Evolutionary conservation across 139 green algal genomes (phyloP), one percentile per base, ranked within the genome.

Genomic region (Haematococcus sp.): DNA sequence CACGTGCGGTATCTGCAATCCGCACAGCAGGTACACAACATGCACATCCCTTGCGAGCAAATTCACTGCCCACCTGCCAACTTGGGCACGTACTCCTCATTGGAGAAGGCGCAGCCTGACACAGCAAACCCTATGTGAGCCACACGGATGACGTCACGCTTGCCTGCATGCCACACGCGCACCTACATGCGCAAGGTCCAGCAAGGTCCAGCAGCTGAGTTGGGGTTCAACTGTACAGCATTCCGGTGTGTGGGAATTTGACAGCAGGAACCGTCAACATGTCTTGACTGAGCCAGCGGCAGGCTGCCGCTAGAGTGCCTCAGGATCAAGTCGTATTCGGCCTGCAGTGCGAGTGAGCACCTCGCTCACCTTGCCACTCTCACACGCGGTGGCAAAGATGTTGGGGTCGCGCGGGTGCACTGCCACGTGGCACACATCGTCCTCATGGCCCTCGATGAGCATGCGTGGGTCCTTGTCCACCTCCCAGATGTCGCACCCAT

Each of bases 401-500:
- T 72, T 16, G 32, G 85, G 54, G 28, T 77, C 35, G 28, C 46
- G 30, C 3, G 83, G 69, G 71, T 88, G 83, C 11, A 54, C 28
- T 9, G 79, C 74, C 16, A 72, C 61, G 30, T 77, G 74, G 63
- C 80, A 76, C 27, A 84, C 34, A 30, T 71, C 52, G 4, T 66
- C 76, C 44, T 78, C 75, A 34, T 88, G 76, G 28, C 83, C 83
- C 60, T 88, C 83, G 27, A 88, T 77, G 19, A 88, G 30, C 23
- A 85, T 44, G 22, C 73, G 74, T 1, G 79, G 80, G 51, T 76
- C 58, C 4, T 70, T 28, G 63, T 86, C 80, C 28, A 86, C 74
- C 72, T 86, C 86, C 86, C 86, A 91, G 51, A 91, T 85, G 65
- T 91, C 86, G 68, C 76, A 86, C 17, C 73, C 65, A 58, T 79